A percentile compares a stretch with the other conserved stretches of the same genome.
These are phyloP conservation scores for Centella asiatica DNA, from an alignment of 129 eudicot species.

Conservation along the genomic window DNA sequence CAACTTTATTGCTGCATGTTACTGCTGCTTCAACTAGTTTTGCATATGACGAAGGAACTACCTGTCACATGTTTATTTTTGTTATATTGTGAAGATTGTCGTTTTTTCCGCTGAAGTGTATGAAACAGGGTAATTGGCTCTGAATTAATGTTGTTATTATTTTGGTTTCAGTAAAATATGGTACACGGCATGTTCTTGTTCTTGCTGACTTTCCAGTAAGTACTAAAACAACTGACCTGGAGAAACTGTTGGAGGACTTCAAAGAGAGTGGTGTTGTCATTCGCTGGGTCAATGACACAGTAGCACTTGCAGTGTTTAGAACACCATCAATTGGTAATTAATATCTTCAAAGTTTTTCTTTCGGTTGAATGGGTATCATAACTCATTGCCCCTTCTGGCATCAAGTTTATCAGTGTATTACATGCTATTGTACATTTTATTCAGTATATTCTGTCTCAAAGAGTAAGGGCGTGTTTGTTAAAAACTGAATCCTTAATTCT, in stretches of 20 bases:
- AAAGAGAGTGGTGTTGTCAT: slow-evolving; percentile 59
- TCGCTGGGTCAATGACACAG: slow-evolving; percentile 93
- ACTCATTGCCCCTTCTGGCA: background rate
- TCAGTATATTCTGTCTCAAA: too few species aligned
- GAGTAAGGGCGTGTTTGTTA: too few species aligned
- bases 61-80: background rate
- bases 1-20: background rate
- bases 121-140: slow-evolving; percentile 5
- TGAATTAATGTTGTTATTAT: slow-evolving; percentile 6
- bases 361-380: background rate
- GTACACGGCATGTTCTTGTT: slow-evolving; percentile 89
- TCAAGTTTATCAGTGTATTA: background rate
- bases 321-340: slow-evolving; percentile 71
- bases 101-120: background rate
- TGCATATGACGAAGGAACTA: background rate
- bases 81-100: background rate
- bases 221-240: slow-evolving; percentile 69
- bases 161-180: slow-evolving; percentile 48
- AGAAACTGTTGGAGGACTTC: slow-evolving; percentile 58
- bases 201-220: slow-evolving; percentile 71
- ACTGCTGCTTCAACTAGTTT: background rate
- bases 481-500: too few species aligned
- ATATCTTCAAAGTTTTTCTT: background rate
- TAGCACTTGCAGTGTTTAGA: slow-evolving; percentile 86
- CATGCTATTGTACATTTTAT: too few species aligned